Evolutionary conservation across 2,329 filamentous ascomycete species (phyloP), one percentile per base, ranked within the genome.

Genomic region (Paracoccidioides brasiliensis): DNA sequence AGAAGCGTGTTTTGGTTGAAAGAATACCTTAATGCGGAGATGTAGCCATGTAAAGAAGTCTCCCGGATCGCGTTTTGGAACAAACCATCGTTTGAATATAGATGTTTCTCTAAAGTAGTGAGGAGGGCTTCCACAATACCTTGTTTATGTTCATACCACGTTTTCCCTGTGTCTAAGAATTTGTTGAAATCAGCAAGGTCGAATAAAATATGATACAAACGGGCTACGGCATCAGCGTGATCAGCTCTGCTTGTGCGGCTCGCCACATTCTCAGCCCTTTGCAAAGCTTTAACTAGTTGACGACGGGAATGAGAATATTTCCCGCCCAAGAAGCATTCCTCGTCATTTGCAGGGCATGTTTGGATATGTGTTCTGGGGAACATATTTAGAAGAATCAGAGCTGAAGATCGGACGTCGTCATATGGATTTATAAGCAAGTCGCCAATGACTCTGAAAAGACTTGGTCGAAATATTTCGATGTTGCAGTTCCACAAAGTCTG

Each of bases 361-460:
- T 32, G 33, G 33, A 71, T 54, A 10, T 69, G 57, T 5, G 66
- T 57, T 5, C 52, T 56, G 14, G 71, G 70, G 44, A 71, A 73
- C 30, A 69, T 41, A 22, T 65, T 66, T 38, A 83, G 64, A 5
- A 79, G 68, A 12, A 68, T 66, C 12, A 77, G 69, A 6, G 80
- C 72, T 0, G 70, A 72, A 49, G 73, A 81, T 61, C 91, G 80
- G 4, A 97, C 86, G 68, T 98, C 93, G 56, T 97, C 93, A 64
- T 95, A 98, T 0, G 91, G 88, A 63, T 98, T 88, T 65, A 95
- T 76, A 6, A 95, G 71, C 28, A 95, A 79, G 67, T 95, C 89
- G 12, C 90, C 73, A 5, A 97, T 73, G 4, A 83, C 75, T 50
- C 85, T 63, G 42, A 72, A 66, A 43, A 74, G 60, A 35, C 57